Base-by-base conservation (phyloP, 306 rosid genomes). In the Cicer arietinum region DNA sequence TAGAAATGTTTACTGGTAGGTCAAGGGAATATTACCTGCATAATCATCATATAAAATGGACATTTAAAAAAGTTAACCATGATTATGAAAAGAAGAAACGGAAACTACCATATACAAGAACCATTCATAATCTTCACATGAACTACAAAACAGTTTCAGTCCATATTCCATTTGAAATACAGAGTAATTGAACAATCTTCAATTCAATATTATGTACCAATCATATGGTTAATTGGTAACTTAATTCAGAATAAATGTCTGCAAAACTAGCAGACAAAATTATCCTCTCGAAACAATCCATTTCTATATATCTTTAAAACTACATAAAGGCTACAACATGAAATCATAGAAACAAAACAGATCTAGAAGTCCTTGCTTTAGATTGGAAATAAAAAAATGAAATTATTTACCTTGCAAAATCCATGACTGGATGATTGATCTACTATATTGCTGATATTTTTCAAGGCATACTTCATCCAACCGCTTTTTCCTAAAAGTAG, bases 401-500 rank as follows among this genome's bases (percentile, higher is more conserved):
- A 50, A 64, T 35, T 18, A 13, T 10, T 83, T 76, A 91, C 98
- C 98, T 89, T 91, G 97, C 84, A 91, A 72, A 72, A 91, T 94
- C 98, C 97, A 94, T 7, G 98, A 91, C 62, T 90, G 98, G 41
- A 94, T 90, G 66, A 87, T 75, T 17, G 92, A 89, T 82, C 98
- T 87, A 85, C 96, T 91, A 78, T 90, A 90, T 50, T 94, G 91
- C 77, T 91, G 87, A 79, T 79, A 91, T 51, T 87, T 90, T 80
- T 91, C 90, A 25, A 90, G 88, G 74, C 97, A 94, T 61, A 86
- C 45, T 74, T 94, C 97, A 83, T 94, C 97, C 70, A 94, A 85
- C 86, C 95, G 86, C 86, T 53, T 88, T 79, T 80, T 94, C 85
- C 97, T 91, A 68, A 42, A 80, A 77, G 58, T 35, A n/a, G 25